Percentiles rank a stretch among this genome's conserved stretches.
Conservation (phyloP, 2,329 filamentous ascomycete species). For the Eutypella sp. region DNA sequence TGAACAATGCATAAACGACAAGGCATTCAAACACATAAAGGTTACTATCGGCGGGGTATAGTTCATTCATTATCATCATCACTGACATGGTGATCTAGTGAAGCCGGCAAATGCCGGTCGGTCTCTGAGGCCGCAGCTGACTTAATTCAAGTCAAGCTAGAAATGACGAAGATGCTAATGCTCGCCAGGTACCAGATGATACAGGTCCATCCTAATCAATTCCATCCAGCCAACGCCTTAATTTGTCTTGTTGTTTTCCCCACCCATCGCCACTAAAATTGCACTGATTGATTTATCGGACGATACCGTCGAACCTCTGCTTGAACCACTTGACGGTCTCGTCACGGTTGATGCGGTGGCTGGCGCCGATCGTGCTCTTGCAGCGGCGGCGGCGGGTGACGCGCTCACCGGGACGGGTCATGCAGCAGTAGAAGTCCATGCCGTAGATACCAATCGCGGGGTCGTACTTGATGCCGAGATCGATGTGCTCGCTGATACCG, state of each 20-base stretch:
- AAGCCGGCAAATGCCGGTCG: conserved; percentile 69
- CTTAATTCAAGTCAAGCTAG: conserved; percentile 53
- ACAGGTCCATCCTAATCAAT: conserved; percentile 37
- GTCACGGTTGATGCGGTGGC: conserved; percentile 87
- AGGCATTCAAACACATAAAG: neutral
- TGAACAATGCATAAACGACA: neutral
- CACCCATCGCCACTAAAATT: conserved; percentile 12
- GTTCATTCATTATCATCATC: conserved; percentile 10
- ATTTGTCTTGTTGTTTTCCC: no score
- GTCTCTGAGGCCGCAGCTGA: conserved; percentile 68
- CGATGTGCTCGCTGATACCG: conserved; percentile 99
- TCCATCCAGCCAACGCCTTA: conserved; percentile 32
- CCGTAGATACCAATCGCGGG: conserved; percentile 97
- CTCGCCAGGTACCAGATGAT: conserved; percentile 36
- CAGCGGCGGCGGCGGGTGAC: conserved; percentile 90
- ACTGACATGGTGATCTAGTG: conserved; percentile 20
- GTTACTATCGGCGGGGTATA: neutral
- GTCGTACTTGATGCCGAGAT: conserved; percentile 99
- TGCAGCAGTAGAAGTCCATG: conserved; percentile 99
- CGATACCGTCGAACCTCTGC: conserved; percentile 92
- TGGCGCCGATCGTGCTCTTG: conserved; percentile 79
- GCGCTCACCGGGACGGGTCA: conserved; percentile 98
- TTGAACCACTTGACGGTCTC: conserved; percentile 98
- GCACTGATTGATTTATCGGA: conserved; percentile 74
- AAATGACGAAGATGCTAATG: conserved; percentile 38